Evolutionary conservation across 2,329 filamentous ascomycete genomes (phyloP).

Genomic region (Diatrype stigma): DNA sequence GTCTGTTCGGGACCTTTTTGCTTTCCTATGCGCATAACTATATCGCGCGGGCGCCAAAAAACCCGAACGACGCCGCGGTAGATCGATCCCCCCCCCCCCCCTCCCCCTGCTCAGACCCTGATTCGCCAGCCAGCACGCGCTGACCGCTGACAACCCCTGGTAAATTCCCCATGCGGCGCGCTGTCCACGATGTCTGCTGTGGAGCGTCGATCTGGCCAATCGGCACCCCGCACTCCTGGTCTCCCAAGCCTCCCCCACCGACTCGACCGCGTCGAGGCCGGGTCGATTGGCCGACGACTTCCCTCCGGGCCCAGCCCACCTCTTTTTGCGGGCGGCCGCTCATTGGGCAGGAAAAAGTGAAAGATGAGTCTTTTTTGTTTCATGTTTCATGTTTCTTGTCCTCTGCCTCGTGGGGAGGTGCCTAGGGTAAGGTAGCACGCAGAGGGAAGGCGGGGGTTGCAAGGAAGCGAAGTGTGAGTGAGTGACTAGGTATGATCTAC

Average conservation of each 20-base stretch:
- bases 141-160: background rate
- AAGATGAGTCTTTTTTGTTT: background rate
- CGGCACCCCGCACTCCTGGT: background rate
- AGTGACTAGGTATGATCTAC: too few relatives aligned
- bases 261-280: conserved; percentile 8
- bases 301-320: background rate
- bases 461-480: too few relatives aligned
- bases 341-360: background rate
- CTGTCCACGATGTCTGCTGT: background rate
- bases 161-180: background rate
- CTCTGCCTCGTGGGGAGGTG: too few relatives aligned
- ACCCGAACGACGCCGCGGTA: background rate
- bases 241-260: background rate
- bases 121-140: background rate
- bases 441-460: too few relatives aligned
- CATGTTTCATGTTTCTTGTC: background rate
- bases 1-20: background rate
- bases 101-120: background rate
- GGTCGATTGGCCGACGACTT: conserved; percentile 9
- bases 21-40: background rate
- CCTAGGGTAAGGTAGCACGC: too few relatives aligned
- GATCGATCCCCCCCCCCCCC: too few relatives aligned
- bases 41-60: background rate
- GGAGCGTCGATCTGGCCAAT: conserved; percentile 4
- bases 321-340: background rate